Base-by-base conservation (phyloP, 495 filamentous ascomycete genomes). In the Xylaria bambusicola region DNA sequence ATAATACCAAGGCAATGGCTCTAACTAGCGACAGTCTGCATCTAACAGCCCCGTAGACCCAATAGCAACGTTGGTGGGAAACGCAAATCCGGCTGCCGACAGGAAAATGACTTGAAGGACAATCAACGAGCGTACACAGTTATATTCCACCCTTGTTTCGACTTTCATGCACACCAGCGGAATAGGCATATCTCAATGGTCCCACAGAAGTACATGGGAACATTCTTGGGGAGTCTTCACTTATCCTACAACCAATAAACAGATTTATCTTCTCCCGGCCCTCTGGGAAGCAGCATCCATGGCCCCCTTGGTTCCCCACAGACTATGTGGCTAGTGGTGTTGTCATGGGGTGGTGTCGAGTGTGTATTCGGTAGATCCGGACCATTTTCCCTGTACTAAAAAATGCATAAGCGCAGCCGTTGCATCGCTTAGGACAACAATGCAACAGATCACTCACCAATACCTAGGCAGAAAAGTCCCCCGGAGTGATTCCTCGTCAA, bases 191-290 rank as follows among this genome's bases (percentile, higher is more conserved):
- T 26, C 40, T 45, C 20, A 50, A 13, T 51, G 45, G 47, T 10
- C 24, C n/a, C 26, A n/a, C 31, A 13, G 24, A 17, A 45, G 36
- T 18, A 3, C 38, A 44, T 13, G 56, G 56, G 48, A 46, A 52
- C 29, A 52, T 38, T n/a, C n/a, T n/a, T n/a, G n/a, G n/a, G n/a
- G 24, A 52, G 48, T 52, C 29, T n/a, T 46, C 27, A 18, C 13
- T 41, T 36, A 17, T 24, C 13, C 29, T 36, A 17, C 27, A 35
- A 47, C 40, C 57, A 60, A 60, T 53, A 24, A 47, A 45, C 48
- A 29, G 3, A 31, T 50, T 10, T 18, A 33, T 7, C 46, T 40
- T 24, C 31, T 60, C 40, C 57, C 49, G 49, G 17, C 49, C 23
- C 1, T 2, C 1, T 29, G 57, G 57, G 35, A 46, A 27, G 38